phyloP scores from a whole-genome alignment of 2,329 filamentous ascomycete genomes.

The Lithohypha guttulata region DNA sequence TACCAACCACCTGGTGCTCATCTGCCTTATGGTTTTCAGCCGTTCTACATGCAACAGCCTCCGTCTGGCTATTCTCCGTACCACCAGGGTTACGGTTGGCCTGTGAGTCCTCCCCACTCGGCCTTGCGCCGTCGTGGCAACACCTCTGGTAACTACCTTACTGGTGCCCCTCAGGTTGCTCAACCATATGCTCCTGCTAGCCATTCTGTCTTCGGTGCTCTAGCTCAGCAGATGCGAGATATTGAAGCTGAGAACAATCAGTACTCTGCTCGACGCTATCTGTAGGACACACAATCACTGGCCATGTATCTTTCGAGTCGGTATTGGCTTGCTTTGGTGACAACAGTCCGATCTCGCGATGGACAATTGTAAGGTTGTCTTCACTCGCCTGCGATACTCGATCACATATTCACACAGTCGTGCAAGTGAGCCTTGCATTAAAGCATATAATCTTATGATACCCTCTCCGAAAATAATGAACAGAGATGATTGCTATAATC shows the following conservation, averaged over 20 bases:
- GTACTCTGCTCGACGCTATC: neutral
- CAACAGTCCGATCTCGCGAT: too few relatives aligned
- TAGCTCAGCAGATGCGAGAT: neutral
- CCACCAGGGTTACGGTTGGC: slow-evolving; percentile 2
- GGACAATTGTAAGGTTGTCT: too few relatives aligned
- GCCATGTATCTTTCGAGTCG: too few relatives aligned
- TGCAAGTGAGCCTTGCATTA: neutral
- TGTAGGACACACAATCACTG: neutral
- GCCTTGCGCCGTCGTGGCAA: slow-evolving; percentile 1
- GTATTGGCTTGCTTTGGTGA: too few relatives aligned
- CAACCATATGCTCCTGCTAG: neutral
- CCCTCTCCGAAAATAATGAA: neutral
- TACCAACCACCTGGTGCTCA: neutral
- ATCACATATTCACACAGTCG: neutral
- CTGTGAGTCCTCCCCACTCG: slow-evolving; percentile 2
- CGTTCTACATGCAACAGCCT: neutral
- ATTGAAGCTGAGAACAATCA: neutral
- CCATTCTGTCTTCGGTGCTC: neutral
- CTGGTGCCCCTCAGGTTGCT: neutral
- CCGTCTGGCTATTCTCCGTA: neutral
- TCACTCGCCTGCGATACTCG: neutral
- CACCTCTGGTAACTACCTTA: neutral
- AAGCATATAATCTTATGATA: neutral
- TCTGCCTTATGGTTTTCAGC: slow-evolving; percentile 1
- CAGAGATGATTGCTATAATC: neutral